These are phyloP conservation scores for Wickerhamomyces tratensis DNA, from an alignment of 805 yeast genomes.

Conservation along the genomic window DNA sequence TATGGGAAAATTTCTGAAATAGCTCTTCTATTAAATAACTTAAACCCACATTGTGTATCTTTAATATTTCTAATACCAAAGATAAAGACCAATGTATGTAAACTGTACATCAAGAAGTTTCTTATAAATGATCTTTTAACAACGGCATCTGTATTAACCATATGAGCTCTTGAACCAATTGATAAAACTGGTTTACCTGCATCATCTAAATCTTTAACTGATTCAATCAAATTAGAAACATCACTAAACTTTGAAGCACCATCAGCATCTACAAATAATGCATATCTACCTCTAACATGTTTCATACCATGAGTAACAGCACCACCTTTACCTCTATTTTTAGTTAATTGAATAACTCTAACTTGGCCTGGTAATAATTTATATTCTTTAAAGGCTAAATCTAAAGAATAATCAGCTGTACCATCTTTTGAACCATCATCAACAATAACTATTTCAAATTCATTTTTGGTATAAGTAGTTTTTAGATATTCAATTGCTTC, in stretches of 20 bases:
- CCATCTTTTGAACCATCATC: slow-evolving; percentile 90
- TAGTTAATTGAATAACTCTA: slow-evolving; percentile 57
- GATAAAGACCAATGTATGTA: slow-evolving; percentile 75
- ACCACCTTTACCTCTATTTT: slow-evolving; percentile 92
- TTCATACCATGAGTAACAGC: slow-evolving; percentile 93
- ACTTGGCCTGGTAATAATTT: slow-evolving; percentile 46
- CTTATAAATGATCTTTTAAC: slow-evolving; percentile 86
- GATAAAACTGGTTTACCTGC: slow-evolving; percentile 48
- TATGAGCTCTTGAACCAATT: slow-evolving; percentile 92
- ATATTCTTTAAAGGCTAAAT: slow-evolving; percentile 37
- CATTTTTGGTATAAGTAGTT: slow-evolving; percentile 18
- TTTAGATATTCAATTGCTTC: slow-evolving; percentile 54
- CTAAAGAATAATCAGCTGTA: slow-evolving; percentile 63
- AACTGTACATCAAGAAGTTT: slow-evolving; percentile 86
- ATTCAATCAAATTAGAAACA: slow-evolving; percentile 37
- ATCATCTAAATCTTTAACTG: slow-evolving; percentile 22
- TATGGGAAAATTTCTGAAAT: slow-evolving; percentile 64
- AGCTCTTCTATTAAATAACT: slow-evolving; percentile 72
- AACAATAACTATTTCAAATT: slow-evolving; percentile 74
- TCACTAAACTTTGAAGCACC: slow-evolving; percentile 87
- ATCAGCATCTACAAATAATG: slow-evolving; percentile 94
- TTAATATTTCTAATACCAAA: slow-evolving; percentile 83
- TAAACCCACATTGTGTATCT: slow-evolving; percentile 98
- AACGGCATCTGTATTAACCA: slow-evolving; percentile 93
- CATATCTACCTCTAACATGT: slow-evolving; percentile 60